phyloP scores from a whole-genome alignment of 495 filamentous ascomycete species.

The Cercophora scortea region DNA sequence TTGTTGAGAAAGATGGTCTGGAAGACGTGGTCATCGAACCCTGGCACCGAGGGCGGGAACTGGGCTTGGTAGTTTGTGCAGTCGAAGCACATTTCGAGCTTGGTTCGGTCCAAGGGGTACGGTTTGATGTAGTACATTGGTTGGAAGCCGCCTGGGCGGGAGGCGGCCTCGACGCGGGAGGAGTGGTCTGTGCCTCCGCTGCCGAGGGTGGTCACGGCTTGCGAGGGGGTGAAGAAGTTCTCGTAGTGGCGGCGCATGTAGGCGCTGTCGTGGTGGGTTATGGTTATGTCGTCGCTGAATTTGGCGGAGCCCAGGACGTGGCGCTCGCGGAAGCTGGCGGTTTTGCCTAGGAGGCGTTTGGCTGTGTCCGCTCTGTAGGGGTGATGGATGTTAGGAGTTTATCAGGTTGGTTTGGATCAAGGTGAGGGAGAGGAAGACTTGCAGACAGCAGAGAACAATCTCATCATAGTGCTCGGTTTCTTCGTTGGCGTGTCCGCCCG shows the following conservation, averaged over 20 bases:
- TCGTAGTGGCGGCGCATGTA: conserved; percentile 78
- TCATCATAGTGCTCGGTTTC: conserved; percentile 53
- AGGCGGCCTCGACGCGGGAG: conserved; percentile 20
- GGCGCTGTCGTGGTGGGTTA: conserved; percentile 68
- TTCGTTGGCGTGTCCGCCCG: conserved; percentile 19
- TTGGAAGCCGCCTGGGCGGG: conserved; percentile 38
- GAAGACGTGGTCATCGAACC: conserved; percentile 58
- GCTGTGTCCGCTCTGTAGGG: conserved; percentile 55
- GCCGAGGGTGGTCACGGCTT: conserved; percentile 14
- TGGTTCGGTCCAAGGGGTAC: conserved; percentile 52
- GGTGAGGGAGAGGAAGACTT: neutral
- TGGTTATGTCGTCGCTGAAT: conserved; percentile 76
- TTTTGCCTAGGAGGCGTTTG: conserved; percentile 53
- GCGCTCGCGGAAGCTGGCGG: conserved; percentile 56
- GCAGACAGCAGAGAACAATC: conserved; percentile 62
- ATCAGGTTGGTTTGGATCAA: neutral
- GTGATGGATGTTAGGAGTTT: neutral
- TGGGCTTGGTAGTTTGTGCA: conserved; percentile 81
- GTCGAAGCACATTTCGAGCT: conserved; percentile 85
- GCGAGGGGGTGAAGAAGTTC: conserved; percentile 47
- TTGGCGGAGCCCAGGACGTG: conserved; percentile 65
- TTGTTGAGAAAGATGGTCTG: conserved; percentile 81
- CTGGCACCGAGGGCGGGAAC: conserved; percentile 47
- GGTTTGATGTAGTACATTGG: conserved; percentile 81
- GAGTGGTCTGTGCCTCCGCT: conserved; percentile 25